A percentile compares a stretch with the other conserved stretches of the same genome.
These are phyloP conservation scores for Isatis lusitanica DNA, from an alignment of 441 rosid species.

Conservation along the genomic window DNA sequence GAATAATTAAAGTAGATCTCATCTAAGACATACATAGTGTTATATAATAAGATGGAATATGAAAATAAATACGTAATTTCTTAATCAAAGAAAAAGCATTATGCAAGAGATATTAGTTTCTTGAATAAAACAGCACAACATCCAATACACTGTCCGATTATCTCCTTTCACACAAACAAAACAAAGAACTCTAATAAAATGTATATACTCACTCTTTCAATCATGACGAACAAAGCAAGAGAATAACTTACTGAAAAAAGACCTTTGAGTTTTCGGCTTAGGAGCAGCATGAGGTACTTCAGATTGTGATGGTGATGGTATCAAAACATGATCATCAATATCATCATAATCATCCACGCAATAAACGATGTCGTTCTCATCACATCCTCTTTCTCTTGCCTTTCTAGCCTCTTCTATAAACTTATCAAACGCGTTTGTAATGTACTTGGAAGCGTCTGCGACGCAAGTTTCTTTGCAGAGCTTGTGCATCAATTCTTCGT, in stretches of 20 bases:
- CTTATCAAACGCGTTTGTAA: conserved; percentile 44
- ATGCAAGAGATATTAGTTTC: neutral
- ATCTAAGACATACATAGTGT: neutral
- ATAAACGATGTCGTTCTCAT: conserved; percentile 39
- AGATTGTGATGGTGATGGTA: conserved; percentile 11
- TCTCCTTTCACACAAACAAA: neutral
- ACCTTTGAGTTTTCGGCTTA: conserved; percentile 18
- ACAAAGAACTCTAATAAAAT: neutral
- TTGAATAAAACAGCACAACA: neutral
- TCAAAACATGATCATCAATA: conserved; percentile 22
- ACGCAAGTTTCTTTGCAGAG: conserved; percentile 64
- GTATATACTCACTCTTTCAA: neutral
- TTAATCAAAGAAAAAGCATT: neutral
- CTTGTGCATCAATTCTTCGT: conserved; percentile 46
- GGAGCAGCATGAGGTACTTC: conserved; percentile 12
- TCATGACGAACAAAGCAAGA: conserved; percentile 64
- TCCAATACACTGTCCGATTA: neutral
- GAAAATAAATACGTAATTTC: neutral
- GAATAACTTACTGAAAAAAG: conserved; percentile 50
- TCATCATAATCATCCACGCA: conserved; percentile 1
- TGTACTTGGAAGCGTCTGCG: conserved; percentile 51
- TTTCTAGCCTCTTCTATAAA: conserved; percentile 50
- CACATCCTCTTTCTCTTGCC: conserved; percentile 47
- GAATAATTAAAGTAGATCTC: neutral
- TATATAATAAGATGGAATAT: neutral